Conservation (phyloP, 2,329 filamentous ascomycete species). For the Verruconis gallopava region DNA sequence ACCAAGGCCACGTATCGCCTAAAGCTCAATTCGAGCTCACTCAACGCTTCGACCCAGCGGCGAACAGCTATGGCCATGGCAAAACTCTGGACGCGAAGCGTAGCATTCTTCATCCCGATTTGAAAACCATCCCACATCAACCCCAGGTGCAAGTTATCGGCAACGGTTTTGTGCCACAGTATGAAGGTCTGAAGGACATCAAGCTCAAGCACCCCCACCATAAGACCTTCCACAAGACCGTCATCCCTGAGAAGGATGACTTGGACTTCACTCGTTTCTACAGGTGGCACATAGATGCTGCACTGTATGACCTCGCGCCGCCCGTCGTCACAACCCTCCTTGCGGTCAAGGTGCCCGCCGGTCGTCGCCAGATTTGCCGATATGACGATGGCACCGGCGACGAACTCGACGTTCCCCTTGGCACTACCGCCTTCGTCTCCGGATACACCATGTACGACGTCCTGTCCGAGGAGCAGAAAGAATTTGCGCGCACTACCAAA, state of each 20-base stretch:
- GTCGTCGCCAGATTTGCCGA: conserved; percentile 51
- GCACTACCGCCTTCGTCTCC: conserved; percentile 63
- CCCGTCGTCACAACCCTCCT: conserved; percentile 60
- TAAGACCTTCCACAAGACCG: conserved; percentile 57
- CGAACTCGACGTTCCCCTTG: conserved; percentile 53
- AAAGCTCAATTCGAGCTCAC: conserved; percentile 64
- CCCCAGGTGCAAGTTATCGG: conserved; percentile 72
- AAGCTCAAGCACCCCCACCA: conserved; percentile 64
- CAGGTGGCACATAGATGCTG: conserved; percentile 71
- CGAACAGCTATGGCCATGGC: conserved; percentile 58
- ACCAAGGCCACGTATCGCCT: conserved; percentile 50
- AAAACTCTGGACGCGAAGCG: conserved; percentile 57
- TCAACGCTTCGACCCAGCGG: conserved; percentile 53
- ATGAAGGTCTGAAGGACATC: conserved; percentile 58
- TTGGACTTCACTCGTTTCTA: conserved; percentile 50
- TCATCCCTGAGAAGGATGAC: conserved; percentile 49
- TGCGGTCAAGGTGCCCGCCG: conserved; percentile 58
- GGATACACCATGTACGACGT: conserved; percentile 58
- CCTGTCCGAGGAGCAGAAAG: conserved; percentile 52
- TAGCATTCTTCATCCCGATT: conserved; percentile 59
- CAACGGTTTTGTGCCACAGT: conserved; percentile 55
- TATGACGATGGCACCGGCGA: conserved; percentile 63
- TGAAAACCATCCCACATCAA: conserved; percentile 70
- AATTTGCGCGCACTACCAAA: conserved; percentile 51
- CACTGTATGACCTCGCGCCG: conserved; percentile 61